Evolutionary conservation across 2,329 filamentous ascomycete genomes (phyloP).

Genomic region (Trichoderma koningii): DNA sequence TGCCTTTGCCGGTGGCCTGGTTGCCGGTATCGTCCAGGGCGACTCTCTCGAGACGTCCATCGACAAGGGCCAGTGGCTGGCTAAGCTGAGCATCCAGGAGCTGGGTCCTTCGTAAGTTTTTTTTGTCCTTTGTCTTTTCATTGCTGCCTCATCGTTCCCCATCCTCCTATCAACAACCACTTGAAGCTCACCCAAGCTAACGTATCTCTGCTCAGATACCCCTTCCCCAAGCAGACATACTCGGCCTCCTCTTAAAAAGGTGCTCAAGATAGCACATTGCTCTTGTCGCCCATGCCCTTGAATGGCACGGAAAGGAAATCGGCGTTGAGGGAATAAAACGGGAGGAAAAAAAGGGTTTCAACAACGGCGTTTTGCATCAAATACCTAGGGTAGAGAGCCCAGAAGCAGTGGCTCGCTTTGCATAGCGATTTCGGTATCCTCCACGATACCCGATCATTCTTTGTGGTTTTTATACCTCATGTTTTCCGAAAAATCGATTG

Average conservation of each 20-base stretch:
- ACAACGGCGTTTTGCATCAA: conserved; percentile 53
- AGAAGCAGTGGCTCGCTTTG: conserved; percentile 36
- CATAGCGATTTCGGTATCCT: conserved; percentile 45
- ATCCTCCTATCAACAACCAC: not conserved
- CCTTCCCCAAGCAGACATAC: conserved; percentile 80
- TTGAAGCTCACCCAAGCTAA: not conserved
- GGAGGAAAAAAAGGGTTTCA: conserved; percentile 51
- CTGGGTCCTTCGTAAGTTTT: conserved; percentile 86
- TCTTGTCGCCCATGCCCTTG: conserved; percentile 34
- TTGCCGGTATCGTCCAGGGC: conserved; percentile 84
- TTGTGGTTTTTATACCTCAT: conserved; percentile 13
- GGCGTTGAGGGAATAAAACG: conserved; percentile 48
- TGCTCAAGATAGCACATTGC: conserved; percentile 30
- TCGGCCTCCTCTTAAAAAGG: conserved; percentile 47
- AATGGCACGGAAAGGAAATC: conserved; percentile 32
- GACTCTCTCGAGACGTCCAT: conserved; percentile 76
- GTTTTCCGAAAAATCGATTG: conserved; percentile 16
- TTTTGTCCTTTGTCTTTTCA: not conserved
- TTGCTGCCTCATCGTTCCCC: not conserved
- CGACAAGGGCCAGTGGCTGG: conserved; percentile 96
- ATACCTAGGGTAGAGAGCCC: conserved; percentile 32
- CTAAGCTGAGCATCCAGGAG: conserved; percentile 90
- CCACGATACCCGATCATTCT: conserved; percentile 42
- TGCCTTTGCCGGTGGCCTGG: conserved; percentile 92
- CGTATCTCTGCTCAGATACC: conserved; percentile 59